phyloP scores from a whole-genome alignment of 768 basidiomycete genomes.

The Rhodotorula graminis region DNA sequence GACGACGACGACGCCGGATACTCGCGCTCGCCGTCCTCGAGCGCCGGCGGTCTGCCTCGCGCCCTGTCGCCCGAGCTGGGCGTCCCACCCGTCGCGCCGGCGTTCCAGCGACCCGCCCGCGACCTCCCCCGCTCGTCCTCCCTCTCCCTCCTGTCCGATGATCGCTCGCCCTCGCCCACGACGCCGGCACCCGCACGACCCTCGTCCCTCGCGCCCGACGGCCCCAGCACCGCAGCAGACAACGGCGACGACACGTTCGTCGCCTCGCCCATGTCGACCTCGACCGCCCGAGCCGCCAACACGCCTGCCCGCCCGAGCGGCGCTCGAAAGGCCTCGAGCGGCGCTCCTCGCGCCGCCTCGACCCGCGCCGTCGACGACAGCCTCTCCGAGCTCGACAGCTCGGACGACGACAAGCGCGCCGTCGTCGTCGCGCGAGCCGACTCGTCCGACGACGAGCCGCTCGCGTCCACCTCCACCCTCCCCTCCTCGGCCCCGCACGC shows the following conservation, averaged over 20 bases:
- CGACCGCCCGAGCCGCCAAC: background rate
- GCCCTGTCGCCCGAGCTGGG: constrained; percentile 10
- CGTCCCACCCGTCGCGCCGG: background rate
- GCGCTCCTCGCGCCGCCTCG: background rate
- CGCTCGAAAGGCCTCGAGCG: too few species aligned
- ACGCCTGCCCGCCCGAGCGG: background rate
- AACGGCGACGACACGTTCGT: background rate
- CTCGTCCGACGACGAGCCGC: background rate
- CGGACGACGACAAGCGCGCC: background rate
- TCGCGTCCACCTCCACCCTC: background rate
- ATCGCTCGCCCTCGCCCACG: background rate
- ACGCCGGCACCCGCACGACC: background rate
- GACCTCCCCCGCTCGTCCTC: background rate
- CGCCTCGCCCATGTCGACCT: background rate
- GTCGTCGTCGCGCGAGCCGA: background rate
- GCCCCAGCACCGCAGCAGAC: background rate
- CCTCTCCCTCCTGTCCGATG: background rate
- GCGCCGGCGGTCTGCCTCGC: background rate
- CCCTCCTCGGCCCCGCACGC: background rate
- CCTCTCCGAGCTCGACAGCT: constrained; percentile 12
- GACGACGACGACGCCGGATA: background rate
- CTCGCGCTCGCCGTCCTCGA: background rate
- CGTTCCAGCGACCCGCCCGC: too few species aligned
- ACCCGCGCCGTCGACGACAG: background rate
- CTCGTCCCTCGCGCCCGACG: background rate